Percentiles rank a stretch among this genome's conserved stretches.
Evolutionary conservation across 345 rosid genomes (phyloP).

Genomic region (Garcia nutans): DNA sequence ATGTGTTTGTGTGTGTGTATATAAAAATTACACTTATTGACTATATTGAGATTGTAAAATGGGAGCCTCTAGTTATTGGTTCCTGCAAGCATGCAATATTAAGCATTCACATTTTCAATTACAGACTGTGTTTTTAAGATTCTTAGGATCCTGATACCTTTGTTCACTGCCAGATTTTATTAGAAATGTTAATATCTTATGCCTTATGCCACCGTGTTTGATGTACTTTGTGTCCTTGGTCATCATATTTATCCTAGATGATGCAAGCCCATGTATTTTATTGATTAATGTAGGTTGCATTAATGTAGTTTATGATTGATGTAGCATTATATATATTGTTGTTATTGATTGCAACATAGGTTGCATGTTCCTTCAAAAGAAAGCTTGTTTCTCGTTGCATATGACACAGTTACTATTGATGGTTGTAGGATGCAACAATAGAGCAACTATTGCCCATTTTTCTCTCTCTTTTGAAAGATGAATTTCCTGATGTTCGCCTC

Average conservation of each 20-base stretch:
- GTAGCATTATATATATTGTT: not conserved
- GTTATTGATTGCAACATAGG: not conserved
- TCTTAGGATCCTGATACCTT: too few species aligned
- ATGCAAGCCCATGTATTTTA: not conserved
- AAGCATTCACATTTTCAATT: not conserved
- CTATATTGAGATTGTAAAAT: not conserved
- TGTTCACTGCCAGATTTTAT: not conserved
- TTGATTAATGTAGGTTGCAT: too few species aligned
- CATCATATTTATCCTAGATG: not conserved
- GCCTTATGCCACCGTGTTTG: not conserved
- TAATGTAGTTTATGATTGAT: not conserved
- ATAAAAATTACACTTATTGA: not conserved
- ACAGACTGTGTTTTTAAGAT: too few species aligned
- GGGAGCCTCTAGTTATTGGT: not conserved
- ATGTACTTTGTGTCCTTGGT: not conserved
- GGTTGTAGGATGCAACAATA: conserved; percentile 78
- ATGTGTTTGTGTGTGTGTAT: not conserved
- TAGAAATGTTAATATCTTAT: not conserved
- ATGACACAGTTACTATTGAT: conserved; percentile 14
- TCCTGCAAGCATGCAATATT: not conserved
- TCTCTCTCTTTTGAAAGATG: conserved; percentile 92
- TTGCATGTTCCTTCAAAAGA: conserved; percentile 8
- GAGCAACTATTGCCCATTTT: conserved; percentile 98
- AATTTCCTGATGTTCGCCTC: conserved; percentile 93
- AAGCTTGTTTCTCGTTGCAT: not conserved